Conservation (phyloP, 2,329 filamentous ascomycete species). For the Alternaria hordeiaustralica region DNA sequence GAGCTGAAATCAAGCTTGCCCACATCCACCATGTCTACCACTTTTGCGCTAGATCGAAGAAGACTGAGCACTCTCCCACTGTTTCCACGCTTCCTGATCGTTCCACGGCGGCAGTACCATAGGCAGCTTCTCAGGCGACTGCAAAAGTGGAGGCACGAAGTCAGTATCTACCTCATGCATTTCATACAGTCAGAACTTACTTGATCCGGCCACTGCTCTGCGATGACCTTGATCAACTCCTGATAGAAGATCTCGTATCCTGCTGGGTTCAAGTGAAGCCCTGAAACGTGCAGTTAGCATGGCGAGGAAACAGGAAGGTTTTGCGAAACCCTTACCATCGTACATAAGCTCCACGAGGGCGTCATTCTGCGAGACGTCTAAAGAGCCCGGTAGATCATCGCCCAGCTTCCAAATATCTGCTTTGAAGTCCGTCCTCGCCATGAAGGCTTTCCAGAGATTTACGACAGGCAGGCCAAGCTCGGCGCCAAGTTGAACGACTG, state of each 20-base stretch:
- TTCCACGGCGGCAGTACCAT: conserved; percentile 63
- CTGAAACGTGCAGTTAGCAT: conserved; percentile 40
- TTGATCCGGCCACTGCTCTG: conserved; percentile 61
- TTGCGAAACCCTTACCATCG: conserved; percentile 57
- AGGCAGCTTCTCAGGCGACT: conserved; percentile 57
- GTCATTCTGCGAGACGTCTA: conserved; percentile 64
- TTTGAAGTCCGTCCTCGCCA: conserved; percentile 67
- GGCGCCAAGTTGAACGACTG: conserved; percentile 67
- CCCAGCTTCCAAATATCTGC: conserved; percentile 46
- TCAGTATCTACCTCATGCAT: neutral
- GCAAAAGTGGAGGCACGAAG: neutral
- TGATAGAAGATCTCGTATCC: conserved; percentile 64
- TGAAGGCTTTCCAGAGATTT: conserved; percentile 81
- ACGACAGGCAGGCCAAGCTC: conserved; percentile 67
- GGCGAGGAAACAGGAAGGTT: neutral
- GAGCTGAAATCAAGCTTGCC: neutral
- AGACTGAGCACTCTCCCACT: conserved; percentile 21
- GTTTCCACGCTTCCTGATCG: conserved; percentile 45
- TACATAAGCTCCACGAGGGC: conserved; percentile 59
- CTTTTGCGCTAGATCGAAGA: neutral
- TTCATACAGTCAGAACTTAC: neutral
- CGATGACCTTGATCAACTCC: conserved; percentile 60
- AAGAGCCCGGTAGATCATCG: conserved; percentile 62
- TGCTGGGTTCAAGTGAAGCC: conserved; percentile 63
- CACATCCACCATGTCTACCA: neutral